Percentiles rank a stretch among this genome's conserved stretches.
Conservation (phyloP, 345 rosid genomes). For the Brassica nigra region DNA sequence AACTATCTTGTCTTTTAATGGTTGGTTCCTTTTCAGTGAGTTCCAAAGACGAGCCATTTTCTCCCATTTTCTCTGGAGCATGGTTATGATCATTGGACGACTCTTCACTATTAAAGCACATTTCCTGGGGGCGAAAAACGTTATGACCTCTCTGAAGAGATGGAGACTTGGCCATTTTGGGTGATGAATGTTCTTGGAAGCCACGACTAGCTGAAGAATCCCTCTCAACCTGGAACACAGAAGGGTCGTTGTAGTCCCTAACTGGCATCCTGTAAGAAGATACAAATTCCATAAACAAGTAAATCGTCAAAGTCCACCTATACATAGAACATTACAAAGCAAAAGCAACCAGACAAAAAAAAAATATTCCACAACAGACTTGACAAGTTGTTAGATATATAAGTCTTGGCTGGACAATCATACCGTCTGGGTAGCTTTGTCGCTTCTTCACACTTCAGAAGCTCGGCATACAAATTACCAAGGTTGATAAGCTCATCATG, state of each 20-base stretch:
- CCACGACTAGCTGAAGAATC: constrained; percentile 85
- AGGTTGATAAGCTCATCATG: constrained; percentile 82
- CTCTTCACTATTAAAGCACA: constrained; percentile 61
- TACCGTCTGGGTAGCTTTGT: constrained; percentile 99
- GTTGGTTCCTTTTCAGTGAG: constrained; percentile 77
- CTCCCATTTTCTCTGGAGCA: constrained; percentile 75
- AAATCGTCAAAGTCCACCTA: constrained; percentile 19
- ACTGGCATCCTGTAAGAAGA: constrained; percentile 82
- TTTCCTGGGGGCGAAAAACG: constrained; percentile 58
- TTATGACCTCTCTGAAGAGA: constrained; percentile 88
- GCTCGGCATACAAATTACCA: constrained; percentile 92
- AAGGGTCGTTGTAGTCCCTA: constrained; percentile 62
- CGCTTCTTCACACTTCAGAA: constrained; percentile 98
- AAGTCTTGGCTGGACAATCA: constrained; percentile 31
- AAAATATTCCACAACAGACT: neutral
- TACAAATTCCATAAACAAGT: constrained; percentile 19
- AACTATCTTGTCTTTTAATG: constrained; percentile 96
- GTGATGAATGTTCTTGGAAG: constrained; percentile 88
- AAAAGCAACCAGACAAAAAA: constrained; percentile 8
- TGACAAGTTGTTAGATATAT: constrained; percentile 16
- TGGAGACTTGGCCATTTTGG: constrained; percentile 83
- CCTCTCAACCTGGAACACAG: constrained; percentile 78
- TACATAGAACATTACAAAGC: neutral
- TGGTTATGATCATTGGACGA: constrained; percentile 70
- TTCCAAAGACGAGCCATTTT: constrained; percentile 69